phyloP scores from a whole-genome alignment of 2,329 filamentous ascomycete genomes.

The Stemphylium vesicarium region DNA sequence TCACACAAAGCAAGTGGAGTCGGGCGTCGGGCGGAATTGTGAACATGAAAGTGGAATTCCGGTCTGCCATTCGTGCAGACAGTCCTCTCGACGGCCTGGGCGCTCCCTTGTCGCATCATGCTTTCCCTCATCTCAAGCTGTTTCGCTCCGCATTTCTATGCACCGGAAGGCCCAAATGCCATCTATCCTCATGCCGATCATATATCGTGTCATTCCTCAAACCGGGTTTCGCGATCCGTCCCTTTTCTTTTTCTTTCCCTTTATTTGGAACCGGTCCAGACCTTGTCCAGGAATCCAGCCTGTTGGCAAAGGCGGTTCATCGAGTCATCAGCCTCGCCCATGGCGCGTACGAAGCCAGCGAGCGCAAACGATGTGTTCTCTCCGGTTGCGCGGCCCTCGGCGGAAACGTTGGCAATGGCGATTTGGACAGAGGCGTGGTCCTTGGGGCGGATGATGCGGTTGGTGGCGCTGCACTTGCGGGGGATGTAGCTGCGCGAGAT shows the following conservation, averaged over 20 bases:
- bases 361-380: background rate
- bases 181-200: background rate
- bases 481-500: background rate
- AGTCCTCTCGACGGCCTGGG: background rate
- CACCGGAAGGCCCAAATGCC: background rate
- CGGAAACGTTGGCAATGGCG: background rate
- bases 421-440: constrained; percentile 1
- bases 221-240: background rate
- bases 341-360: background rate
- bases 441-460: constrained; percentile 1
- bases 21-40: background rate
- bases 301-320: background rate
- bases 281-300: background rate
- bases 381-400: background rate
- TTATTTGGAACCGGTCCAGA: background rate
- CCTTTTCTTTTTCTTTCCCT: background rate
- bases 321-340: constrained; percentile 1
- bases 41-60: background rate
- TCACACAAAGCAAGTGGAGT: background rate
- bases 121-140: background rate
- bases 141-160: background rate
- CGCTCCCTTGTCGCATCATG: background rate
- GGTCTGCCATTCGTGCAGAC: background rate
- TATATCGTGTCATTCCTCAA: background rate
- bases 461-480: constrained; percentile 2